Base-by-base conservation (phyloP, 495 filamentous ascomycete species). In the Tuber magnatum region DNA sequence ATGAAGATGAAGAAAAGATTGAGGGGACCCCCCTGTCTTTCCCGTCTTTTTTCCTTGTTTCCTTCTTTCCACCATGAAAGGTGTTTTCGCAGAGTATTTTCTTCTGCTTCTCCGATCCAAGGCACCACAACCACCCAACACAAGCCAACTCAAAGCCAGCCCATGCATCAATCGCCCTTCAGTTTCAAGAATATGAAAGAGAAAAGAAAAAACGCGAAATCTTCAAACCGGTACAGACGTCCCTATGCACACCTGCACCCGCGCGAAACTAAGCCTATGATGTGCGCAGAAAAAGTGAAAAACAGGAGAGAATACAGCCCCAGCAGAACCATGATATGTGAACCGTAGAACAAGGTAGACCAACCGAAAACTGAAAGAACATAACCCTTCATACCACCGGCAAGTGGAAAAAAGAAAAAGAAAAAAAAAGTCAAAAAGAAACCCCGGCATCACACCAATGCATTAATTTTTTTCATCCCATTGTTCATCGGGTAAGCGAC, bases 261-360 rank as follows among this genome's bases (percentile, higher is more conserved):
- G 56, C 28, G 56, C 56, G 9, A 65, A 65, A 65, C 56, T 65
- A 65, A 65, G 56, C 56, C 28, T 28, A 65, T 32, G 28, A 65
- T 65, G 28, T 65, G 56, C 56, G 12, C n/a, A 65, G 14, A 35
- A 65, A 65, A 65, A 65, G 12, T 35, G 56, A 35, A 65, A 65
- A n/a, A 4, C 18, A 65, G 1, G 5, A 35, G 16, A 10, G 14
- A 61, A 61, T 32, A 61, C n/a, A 61, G 32, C 51, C 28, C 56
- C 56, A 65, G 56, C 56, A 65, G 56, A 65, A 65, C 56, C 56
- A 28, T 35, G 56, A 65, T 65, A 65, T 65, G 56, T 65, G 56
- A 65, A 65, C 56, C 32, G 56, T 65, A 65, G 56, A 65, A 65
- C 28, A 65, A 65, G 28, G 56, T 35, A 46, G 43, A 46, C 43